Conservation (phyloP, 345 rosid species). For the Eucalyptus camaldulensis region DNA sequence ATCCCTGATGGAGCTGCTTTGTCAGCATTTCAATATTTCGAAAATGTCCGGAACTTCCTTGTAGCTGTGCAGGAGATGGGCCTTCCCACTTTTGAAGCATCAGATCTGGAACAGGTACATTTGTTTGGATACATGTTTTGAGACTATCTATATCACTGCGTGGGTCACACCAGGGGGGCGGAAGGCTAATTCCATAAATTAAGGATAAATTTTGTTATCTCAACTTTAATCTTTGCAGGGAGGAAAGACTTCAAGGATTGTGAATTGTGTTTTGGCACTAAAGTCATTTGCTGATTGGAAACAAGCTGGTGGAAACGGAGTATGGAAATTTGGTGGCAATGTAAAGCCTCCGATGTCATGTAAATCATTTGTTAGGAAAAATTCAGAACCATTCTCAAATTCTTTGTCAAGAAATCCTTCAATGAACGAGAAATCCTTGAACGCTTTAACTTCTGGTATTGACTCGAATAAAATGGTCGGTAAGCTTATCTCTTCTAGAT, state of each 20-base stretch:
- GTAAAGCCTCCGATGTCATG: conserved; percentile 29
- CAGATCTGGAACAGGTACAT: conserved; percentile 76
- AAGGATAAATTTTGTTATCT: not conserved
- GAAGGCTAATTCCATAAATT: not conserved
- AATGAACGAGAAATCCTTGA: conserved; percentile 24
- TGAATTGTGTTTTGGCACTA: conserved; percentile 67
- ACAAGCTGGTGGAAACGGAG: conserved; percentile 50
- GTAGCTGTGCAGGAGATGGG: conserved; percentile 70
- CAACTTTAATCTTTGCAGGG: not conserved
- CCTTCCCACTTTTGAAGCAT: conserved; percentile 80
- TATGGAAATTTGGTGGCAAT: conserved; percentile 46
- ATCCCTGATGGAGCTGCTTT: conserved; percentile 85
- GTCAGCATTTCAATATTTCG: conserved; percentile 83
- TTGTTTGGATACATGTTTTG: not conserved
- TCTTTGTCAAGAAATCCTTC: conserved; percentile 35
- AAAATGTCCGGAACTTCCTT: conserved; percentile 81
- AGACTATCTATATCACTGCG: not conserved
- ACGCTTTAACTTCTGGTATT: conserved; percentile 9
- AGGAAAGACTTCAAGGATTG: conserved; percentile 51
- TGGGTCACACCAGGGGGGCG: not conserved
- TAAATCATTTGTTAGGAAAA: conserved; percentile 54
- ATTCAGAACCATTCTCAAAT: conserved; percentile 55
- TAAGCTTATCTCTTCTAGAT: conserved; percentile 2
- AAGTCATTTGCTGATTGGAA: conserved; percentile 87
- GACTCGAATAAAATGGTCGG: conserved; percentile 56